Percentiles rank a stretch among this genome's conserved stretches.
These are phyloP conservation scores for Scheffersomyces amazonensis DNA, from an alignment of 805 yeast genomes.

Conservation along the genomic window DNA sequence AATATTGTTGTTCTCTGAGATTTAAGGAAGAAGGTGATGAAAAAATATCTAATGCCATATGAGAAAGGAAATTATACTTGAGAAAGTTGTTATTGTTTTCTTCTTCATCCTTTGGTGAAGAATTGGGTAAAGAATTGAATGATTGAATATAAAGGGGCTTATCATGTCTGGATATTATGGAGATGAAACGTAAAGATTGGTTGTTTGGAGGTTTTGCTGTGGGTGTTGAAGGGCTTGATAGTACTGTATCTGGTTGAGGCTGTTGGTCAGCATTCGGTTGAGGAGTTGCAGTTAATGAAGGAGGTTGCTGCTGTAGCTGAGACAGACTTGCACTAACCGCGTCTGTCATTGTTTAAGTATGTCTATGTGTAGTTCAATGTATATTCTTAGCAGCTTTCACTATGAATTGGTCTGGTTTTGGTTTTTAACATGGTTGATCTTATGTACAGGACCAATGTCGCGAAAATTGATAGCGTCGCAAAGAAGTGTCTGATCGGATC, in stretches of 20 bases:
- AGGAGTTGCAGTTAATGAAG: too few species aligned
- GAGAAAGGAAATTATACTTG: conserved; percentile 69
- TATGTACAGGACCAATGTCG: too few species aligned
- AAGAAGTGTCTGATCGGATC: too few species aligned
- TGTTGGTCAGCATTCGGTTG: too few species aligned
- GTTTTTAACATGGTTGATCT: too few species aligned
- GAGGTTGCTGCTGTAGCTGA: too few species aligned
- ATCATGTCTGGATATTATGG: conserved; percentile 57
- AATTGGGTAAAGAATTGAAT: conserved; percentile 37
- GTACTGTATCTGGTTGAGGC: neutral
- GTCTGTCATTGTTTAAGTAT: too few species aligned
- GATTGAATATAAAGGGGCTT: conserved; percentile 61
- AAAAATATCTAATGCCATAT: conserved; percentile 71
- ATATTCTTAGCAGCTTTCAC: too few species aligned
- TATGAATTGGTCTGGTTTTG: too few species aligned
- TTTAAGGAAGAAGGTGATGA: conserved; percentile 47
- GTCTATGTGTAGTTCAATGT: too few species aligned
- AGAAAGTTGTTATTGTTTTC: conserved; percentile 46
- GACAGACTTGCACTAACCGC: too few species aligned
- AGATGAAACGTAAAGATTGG: conserved; percentile 44
- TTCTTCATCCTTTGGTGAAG: conserved; percentile 6
- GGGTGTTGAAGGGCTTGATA: neutral
- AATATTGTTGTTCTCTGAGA: conserved; percentile 35
- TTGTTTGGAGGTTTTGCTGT: neutral
- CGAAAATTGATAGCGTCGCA: too few species aligned